Percentiles rank a stretch among this genome's conserved stretches.
phyloP scores from a whole-genome alignment of 2,329 filamentous ascomycete genomes.

The Apiospora sp. region DNA sequence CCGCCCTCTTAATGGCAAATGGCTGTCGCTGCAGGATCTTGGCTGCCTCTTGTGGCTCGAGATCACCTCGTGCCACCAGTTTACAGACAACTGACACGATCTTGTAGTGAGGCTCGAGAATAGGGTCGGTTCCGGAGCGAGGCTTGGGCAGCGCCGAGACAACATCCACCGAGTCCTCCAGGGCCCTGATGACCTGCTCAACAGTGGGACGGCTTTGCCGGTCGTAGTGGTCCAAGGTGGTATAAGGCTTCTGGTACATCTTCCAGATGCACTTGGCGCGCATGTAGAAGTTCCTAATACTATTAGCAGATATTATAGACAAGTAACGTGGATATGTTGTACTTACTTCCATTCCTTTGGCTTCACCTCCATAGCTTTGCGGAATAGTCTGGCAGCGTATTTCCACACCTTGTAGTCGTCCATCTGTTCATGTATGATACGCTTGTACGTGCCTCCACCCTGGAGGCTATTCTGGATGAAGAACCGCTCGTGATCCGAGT shows the following conservation, averaged over 20 bases:
- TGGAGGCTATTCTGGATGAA: conserved; percentile 58
- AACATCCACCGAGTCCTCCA: conserved; percentile 60
- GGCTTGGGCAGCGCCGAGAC: conserved; percentile 62
- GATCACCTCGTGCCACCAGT: conserved; percentile 66
- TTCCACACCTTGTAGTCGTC: conserved; percentile 68
- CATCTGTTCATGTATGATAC: conserved; percentile 63
- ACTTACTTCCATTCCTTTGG: conserved; percentile 66
- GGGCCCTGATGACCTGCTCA: conserved; percentile 53
- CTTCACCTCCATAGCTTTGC: conserved; percentile 61
- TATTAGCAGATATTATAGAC: conserved; percentile 35
- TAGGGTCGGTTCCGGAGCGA: conserved; percentile 71
- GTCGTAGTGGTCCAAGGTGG: conserved; percentile 54
- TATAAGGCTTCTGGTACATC: conserved; percentile 62
- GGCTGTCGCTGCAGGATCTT: conserved; percentile 64
- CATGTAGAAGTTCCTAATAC: conserved; percentile 64
- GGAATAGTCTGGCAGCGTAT: conserved; percentile 64
- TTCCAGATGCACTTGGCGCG: conserved; percentile 70
- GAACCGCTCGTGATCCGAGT: conserved; percentile 64
- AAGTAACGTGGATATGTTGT: neutral
- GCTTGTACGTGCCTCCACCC: conserved; percentile 60
- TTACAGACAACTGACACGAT: conserved; percentile 85
- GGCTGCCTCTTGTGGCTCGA: conserved; percentile 57
- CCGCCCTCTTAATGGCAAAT: conserved; percentile 58
- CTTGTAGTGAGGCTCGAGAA: conserved; percentile 93
- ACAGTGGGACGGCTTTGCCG: conserved; percentile 47